Base-by-base conservation (phyloP, 768 basidiomycete genomes). In the Phallus indusiatus region DNA sequence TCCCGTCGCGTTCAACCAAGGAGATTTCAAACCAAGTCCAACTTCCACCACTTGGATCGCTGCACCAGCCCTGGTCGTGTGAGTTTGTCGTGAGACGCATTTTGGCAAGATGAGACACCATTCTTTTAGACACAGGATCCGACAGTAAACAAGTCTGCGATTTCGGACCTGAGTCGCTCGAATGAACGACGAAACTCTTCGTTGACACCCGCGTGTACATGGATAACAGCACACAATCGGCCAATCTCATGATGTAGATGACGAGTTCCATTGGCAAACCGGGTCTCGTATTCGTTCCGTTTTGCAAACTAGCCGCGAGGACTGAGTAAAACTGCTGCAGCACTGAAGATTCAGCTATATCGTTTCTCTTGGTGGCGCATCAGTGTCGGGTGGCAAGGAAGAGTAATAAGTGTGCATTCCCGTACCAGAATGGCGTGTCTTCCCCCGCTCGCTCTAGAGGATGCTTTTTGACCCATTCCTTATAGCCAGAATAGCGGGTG, bases 21-120 rank as follows among this genome's bases (percentile, higher is more conserved):
- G 56, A 56, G 28, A 64, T 17, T 21, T 64, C 63, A 37, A 64
- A 64, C 63, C 63, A 64, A 28, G 56, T 64, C 61, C 56, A 64
- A 42, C 57, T 64, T 21, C 57, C 61, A 7, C 46, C 20, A 24
- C 11, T 20, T 0, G n/a, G 33, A 17, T 58, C 24, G 24, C 28
- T 59, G 18, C 37, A 56, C 55, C 63, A 62, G 8, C 63, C 63
- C 42, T 64, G 63, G 57, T 64, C 58, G 34, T 53, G 61, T 5
- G 63, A 64, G 7, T 24, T 17, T 2, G 63, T 64, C 12, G 18
- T 47, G 12, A 64, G 35, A 47, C 55, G 52, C 16, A 62, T 55
- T 5, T 50, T 20, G 17, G 53, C 22, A 7, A 55, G 20, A 11
- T 52, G 46, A 22, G 20, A 57, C 14, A 20, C 18, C 17, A 16